A percentile compares a stretch with the other conserved stretches of the same genome.
Conservation (phyloP, 257 asterid species). For the Nicotiana benthamiana region DNA sequence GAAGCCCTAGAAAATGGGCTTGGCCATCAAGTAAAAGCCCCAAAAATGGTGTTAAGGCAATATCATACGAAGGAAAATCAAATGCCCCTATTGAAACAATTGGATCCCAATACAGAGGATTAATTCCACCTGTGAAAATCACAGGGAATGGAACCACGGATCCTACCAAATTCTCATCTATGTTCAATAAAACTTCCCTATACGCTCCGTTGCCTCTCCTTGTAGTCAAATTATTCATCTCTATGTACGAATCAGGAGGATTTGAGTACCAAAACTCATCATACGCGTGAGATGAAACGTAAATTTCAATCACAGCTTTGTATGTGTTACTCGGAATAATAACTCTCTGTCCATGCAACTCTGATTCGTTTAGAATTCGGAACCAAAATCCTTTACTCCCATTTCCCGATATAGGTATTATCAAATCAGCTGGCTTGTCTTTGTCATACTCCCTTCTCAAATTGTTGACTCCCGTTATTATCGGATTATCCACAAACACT, state of each 20-base stretch:
- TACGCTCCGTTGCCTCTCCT: slow-evolving; percentile 61
- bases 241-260: slow-evolving; percentile 67
- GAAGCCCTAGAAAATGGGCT: slow-evolving; percentile 43
- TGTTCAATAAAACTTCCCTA: slow-evolving; percentile 56
- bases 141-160: slow-evolving; percentile 78
- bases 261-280: slow-evolving; percentile 93
- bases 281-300: slow-evolving; percentile 60
- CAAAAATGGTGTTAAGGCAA: slow-evolving; percentile 64
- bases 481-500: neutral
- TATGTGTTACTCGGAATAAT: slow-evolving; percentile 53
- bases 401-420: slow-evolving; percentile 51
- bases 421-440: slow-evolving; percentile 62
- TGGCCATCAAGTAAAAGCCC: slow-evolving; percentile 54
- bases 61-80: slow-evolving; percentile 69
- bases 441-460: slow-evolving; percentile 20
- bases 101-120: slow-evolving; percentile 87
- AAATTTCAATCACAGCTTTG: slow-evolving; percentile 75
- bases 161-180: slow-evolving; percentile 57
- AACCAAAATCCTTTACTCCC: slow-evolving; percentile 69
- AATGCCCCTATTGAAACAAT: slow-evolving; percentile 79
- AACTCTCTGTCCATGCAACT: slow-evolving; percentile 33
- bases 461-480: neutral
- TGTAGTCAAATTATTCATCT: slow-evolving; percentile 26
- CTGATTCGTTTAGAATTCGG: slow-evolving; percentile 44
- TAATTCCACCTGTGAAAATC: slow-evolving; percentile 64